Evolutionary conservation across 2,329 filamentous ascomycete species (phyloP).

Genomic region (Aspergillus unguis): DNA sequence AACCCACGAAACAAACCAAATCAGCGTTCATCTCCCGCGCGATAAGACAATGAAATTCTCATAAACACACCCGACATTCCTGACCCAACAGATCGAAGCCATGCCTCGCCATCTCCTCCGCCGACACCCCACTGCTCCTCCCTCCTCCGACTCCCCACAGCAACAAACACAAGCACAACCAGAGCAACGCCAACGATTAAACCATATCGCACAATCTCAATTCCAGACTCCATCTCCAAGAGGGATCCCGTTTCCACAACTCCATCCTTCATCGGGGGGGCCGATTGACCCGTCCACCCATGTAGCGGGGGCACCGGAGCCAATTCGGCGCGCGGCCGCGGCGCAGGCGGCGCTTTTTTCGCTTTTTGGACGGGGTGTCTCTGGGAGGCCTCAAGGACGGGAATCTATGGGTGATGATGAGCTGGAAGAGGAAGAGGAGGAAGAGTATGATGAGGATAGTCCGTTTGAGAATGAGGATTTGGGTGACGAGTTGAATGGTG

Average conservation of each 20-base stretch:
- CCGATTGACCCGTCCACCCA: slow-evolving; percentile 16
- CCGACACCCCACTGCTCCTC: slow-evolving; percentile 13
- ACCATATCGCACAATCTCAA: slow-evolving; percentile 20
- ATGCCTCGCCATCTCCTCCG: slow-evolving; percentile 25
- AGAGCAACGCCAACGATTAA: slow-evolving; percentile 6
- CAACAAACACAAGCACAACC: slow-evolving; percentile 6
- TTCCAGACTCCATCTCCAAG: slow-evolving; percentile 34
- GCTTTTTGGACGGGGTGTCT: slow-evolving; percentile 17
- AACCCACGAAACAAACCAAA: not conserved
- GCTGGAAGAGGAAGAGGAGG: slow-evolving; percentile 16
- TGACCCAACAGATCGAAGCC: slow-evolving; percentile 1
- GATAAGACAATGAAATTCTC: not conserved
- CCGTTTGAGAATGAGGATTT: slow-evolving; percentile 20
- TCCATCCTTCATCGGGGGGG: slow-evolving; percentile 27
- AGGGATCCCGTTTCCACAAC: slow-evolving; percentile 27
- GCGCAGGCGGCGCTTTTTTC: slow-evolving; percentile 25
- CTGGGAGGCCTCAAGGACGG: slow-evolving; percentile 7
- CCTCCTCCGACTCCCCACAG: slow-evolving; percentile 12
- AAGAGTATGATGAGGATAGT: slow-evolving; percentile 16
- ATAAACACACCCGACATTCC: not conserved
- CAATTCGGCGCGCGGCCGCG: slow-evolving; percentile 15
- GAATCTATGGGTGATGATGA: slow-evolving; percentile 11
- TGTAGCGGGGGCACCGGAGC: slow-evolving; percentile 1
- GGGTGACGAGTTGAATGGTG: slow-evolving; percentile 15
- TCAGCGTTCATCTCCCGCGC: not conserved